Base-by-base conservation (phyloP, 208 protist species). In the Crithidia bombi region DNA sequence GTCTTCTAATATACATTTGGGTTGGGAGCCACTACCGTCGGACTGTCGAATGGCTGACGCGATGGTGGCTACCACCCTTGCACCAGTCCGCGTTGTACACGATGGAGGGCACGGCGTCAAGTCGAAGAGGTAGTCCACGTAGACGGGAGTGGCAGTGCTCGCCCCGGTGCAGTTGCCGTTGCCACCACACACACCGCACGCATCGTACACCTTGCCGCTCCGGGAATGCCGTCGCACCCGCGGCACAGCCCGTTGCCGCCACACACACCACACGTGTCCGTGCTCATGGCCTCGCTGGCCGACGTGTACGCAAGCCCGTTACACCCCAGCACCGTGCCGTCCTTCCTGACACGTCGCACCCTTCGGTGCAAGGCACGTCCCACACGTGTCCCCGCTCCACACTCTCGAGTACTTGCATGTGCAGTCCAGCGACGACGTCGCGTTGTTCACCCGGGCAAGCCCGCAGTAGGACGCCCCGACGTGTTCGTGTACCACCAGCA, bases 121-220 rank as follows among this genome's bases (percentile, higher is more conserved):
- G 39, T 78, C 81, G 5, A 87, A 58, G 15, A 87, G 35, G 56
- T 75, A 83, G 25, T 77, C 63, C 36, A 83, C 63, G 44, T 67
- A 78, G n/a, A 75, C 43, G 19, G 67, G 75, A 4, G 46, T 44
- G 15, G 26, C 67, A 3, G 41, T 23, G 58, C 12, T 50, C 25
- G 47, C 26, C 43, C 62, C 25, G 12, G 25, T 28, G 75, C 75
- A 81, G 19, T 25, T 56, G 67, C 54, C 70, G 64, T 88, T 69
- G 57, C 85, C 85, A 30, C 79, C 79, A 49, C 85, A 91, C 57
- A 91, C 82, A 19, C 85, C 82, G 44, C 85, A 91, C 32, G 30
- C 26, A 30, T 91, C 85, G 54, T 69, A 64, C 35, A 57, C 52
- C 47, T 52, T 35, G 36, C 75, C 71, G 46, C 78, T 88, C 57